Evolutionary conservation across 805 yeast genomes (phyloP), one percentile per base, ranked within the genome.

Genomic region (Nakazawaea laoshanensis): DNA sequence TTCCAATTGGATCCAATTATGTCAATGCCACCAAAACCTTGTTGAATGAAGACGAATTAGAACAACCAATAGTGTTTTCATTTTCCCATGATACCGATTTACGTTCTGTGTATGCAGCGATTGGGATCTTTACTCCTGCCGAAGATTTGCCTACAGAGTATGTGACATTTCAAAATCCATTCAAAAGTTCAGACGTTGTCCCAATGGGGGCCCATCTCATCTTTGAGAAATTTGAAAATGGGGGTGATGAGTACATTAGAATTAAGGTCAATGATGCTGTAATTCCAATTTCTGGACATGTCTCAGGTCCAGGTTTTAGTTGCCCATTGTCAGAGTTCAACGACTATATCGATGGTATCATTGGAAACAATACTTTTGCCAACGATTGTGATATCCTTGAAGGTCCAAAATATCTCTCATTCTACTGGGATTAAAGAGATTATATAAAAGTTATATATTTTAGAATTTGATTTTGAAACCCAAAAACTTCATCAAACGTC

Each of bases 21-120:
- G 55, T 67, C 42, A 62, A 70, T 39, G 74, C 78, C 14, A 57
- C 75, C 4, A 48, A 63, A 30, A 45, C 52, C 13, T 50, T 70
- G 32, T 53, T 73, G 40, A 56, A 63, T 42, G 56, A 62, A 27
- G 61, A 57, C 17, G 24, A 34, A 50, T 27, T 34, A 41, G 61
- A 42, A 5, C 43, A 46, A 5, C 47, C 64, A 37, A 46, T 74
- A 23, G 61, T 67, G 47, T 55, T 65, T 28, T 58, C 63, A 15
- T 74, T 74, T 47, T 53, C 67, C 13, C 81, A 74, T 50, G 81
- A 74, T 48, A 67, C 74, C 23, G 76, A 74, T 43, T 52, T 73
- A 28, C 67, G 66, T 37, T 53, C 63, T n/a, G 60, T 65, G 44
- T 59, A 65, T 29, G 53, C 73, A 16, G 65, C 74, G 4, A 48